Conservation (phyloP, 768 basidiomycete species). For the Mycena capillaripes region DNA sequence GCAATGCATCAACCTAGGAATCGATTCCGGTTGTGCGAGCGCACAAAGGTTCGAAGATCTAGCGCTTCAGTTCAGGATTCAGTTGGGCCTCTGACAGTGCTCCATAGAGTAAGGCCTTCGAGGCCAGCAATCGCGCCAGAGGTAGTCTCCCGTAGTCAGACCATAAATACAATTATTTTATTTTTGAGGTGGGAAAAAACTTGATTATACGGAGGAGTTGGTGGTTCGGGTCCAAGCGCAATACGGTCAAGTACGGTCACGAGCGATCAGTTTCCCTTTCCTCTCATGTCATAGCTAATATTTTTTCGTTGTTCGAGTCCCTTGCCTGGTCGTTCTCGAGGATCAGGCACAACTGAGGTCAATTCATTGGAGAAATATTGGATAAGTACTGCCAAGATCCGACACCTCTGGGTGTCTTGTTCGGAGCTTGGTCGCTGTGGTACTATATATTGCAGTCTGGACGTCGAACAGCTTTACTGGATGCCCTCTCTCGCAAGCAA, state of each 20-base stretch:
- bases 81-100: no score
- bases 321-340: not conserved
- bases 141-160: no score
- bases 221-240: slow-evolving; percentile 10
- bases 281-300: not conserved
- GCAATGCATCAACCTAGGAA: no score
- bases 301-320: not conserved
- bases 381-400: not conserved
- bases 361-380: not conserved
- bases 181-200: no score
- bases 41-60: no score
- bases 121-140: not conserved
- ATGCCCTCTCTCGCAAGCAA: not conserved
- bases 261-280: not conserved
- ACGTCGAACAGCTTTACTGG: not conserved
- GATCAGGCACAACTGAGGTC: not conserved
- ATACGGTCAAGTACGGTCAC: no score
- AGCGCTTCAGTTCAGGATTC: no score
- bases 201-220: not conserved
- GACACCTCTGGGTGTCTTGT: not conserved
- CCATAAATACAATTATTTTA: no score
- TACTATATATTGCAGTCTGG: not conserved
- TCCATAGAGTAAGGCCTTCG: not conserved
- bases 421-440: no score
- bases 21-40: no score